These are phyloP conservation scores for Tolypocladium capitatum DNA, from an alignment of 2,329 filamentous ascomycete species.

Conservation along the genomic window DNA sequence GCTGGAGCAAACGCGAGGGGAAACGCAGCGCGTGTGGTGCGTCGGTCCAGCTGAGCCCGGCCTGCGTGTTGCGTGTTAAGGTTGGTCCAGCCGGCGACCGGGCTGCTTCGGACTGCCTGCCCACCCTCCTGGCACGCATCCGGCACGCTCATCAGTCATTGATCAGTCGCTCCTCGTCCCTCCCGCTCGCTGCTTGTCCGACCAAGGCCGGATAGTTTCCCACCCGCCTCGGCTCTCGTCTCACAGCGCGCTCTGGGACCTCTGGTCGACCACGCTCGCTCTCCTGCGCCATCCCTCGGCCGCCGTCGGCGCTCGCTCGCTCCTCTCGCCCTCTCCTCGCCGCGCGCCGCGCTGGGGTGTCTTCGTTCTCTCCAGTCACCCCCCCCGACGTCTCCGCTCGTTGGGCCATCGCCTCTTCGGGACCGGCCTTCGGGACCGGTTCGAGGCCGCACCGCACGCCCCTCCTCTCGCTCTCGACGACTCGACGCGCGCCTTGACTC, in stretches of 20 bases:
- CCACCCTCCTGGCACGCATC: constrained; percentile 3
- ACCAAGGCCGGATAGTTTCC: constrained; percentile 13
- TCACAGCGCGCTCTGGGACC: constrained; percentile 6
- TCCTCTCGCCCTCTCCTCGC: not conserved
- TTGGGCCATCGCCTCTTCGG: constrained; percentile 7
- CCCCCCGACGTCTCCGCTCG: constrained; percentile 8
- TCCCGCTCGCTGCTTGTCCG: constrained; percentile 6
- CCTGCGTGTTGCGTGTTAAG: constrained; percentile 1
- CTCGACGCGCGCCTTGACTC: not conserved
- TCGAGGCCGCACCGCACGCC: not conserved
- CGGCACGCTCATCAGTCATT: not conserved
- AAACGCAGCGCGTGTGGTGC: not conserved
- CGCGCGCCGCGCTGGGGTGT: constrained; percentile 6
- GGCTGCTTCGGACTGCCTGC: not conserved
- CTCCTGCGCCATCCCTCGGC: constrained; percentile 3
- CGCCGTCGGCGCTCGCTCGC: constrained; percentile 2
- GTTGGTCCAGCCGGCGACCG: too few species aligned
- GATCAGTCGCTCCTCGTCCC: not conserved
- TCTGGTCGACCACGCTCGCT: constrained; percentile 3
- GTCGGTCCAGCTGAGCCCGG: not conserved
- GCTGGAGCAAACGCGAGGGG: not conserved
- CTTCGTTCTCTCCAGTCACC: constrained; percentile 2
- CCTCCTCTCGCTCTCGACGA: not conserved
- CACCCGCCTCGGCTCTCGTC: constrained; percentile 17
- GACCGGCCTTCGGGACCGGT: not conserved